Evolutionary conservation across 2,329 filamentous ascomycete genomes (phyloP).

Genomic region (Hysterium pulicare): DNA sequence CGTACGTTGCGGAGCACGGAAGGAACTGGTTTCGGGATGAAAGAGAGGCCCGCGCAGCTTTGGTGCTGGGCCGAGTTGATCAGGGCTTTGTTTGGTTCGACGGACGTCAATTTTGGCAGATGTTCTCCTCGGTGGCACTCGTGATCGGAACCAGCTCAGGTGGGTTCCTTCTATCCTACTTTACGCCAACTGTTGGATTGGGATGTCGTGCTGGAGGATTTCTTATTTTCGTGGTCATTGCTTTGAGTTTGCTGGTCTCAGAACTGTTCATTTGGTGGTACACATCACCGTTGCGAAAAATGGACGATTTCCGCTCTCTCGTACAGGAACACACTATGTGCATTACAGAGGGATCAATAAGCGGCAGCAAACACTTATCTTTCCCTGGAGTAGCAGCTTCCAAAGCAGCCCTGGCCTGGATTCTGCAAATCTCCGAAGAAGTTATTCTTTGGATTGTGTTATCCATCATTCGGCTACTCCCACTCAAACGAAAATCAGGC

Average conservation of each 20-base stretch:
- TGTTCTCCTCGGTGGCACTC: conserved; percentile 35
- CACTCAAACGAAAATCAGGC: conserved; percentile 8
- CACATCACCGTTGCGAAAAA: conserved; percentile 13
- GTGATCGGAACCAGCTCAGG: conserved; percentile 36
- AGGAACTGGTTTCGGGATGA: conserved; percentile 37
- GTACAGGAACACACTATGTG: conserved; percentile 9
- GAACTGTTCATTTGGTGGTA: conserved; percentile 40
- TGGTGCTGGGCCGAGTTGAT: conserved; percentile 34
- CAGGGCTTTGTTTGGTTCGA: conserved; percentile 42
- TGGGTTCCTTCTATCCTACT: conserved; percentile 42
- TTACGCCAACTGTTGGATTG: conserved; percentile 46
- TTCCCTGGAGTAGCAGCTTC: conserved; percentile 6
- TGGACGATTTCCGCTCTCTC: conserved; percentile 6
- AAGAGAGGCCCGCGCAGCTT: conserved; percentile 26
- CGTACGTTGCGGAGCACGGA: conserved; percentile 37
- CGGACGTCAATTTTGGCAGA: conserved; percentile 43
- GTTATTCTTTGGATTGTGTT: conserved; percentile 3
- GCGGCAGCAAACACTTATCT: conserved; percentile 7
- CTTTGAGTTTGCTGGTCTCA: conserved; percentile 32
- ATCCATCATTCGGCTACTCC: conserved; percentile 8
- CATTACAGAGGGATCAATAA: conserved; percentile 12
- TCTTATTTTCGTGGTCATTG: conserved; percentile 37
- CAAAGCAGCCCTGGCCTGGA: background rate
- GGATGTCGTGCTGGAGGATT: conserved; percentile 40
- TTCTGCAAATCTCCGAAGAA: conserved; percentile 4